Evolutionary conservation across 768 basidiomycete species (phyloP), one percentile per base, ranked within the genome.

Genomic region (Macrolepiota dolichaula): DNA sequence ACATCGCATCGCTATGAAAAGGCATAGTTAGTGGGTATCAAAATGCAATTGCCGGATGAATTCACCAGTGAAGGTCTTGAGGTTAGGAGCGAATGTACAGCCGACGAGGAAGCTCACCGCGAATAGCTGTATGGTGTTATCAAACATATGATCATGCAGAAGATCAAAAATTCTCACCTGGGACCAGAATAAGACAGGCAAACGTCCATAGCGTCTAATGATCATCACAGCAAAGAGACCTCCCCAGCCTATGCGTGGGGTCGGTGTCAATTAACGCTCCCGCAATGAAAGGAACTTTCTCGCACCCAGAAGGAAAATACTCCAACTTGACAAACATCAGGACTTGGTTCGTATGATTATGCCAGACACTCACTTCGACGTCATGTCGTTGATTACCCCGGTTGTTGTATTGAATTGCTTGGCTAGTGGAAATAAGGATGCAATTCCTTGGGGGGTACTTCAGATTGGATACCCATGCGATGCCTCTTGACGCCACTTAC

Each of bases 131-230:
- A 22, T 50, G 35, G 3, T 37, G 6, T 11, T 9, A 7, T 11
- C 12, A 35, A 9, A n/a, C 19, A 40, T 24, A 11, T 35, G 3
- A 19, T 47, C 4, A 11, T 44, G 44, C 2, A 35, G 22, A 19
- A 32, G 29, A 7, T 3, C 7, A 3, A 22, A 27, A 59, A 36
- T 27, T 37, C 74, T 24, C 58, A 83, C 83, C 73, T 89, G 87
- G 0, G 85, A 85, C 88, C 88, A 91, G 73, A 88, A 89, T 37
- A 91, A 70, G 12, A 89, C 74, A 0, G 87, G 86, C 1, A 91
- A 77, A 47, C 88, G 82, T 6, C 88, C 88, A 57, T 72, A 80
- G 17, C 85, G 81, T 36, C 86, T 77, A 69, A 88, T 84, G 35
- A 87, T 69, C 74, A 88, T 84, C 5, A 87, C 85, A n/a, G 81